phyloP scores from a whole-genome alignment of 768 basidiomycete genomes.

The Panaeolus papilionaceus region DNA sequence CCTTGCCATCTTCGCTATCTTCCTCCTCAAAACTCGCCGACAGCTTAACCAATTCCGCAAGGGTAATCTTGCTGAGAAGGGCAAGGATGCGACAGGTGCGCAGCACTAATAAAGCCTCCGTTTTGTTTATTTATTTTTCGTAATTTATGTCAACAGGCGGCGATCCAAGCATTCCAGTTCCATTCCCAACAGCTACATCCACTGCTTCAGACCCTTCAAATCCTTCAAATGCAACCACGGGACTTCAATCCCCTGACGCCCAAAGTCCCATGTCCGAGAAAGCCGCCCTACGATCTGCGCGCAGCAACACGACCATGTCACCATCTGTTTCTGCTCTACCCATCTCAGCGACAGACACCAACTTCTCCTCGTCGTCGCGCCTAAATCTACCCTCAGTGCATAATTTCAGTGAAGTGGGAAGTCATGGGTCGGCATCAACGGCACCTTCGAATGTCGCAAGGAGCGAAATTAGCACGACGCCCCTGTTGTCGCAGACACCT shows the following conservation, averaged over 20 bases:
- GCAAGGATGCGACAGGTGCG: neutral
- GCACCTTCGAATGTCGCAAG: neutral
- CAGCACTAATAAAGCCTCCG: neutral
- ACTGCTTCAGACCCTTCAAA: neutral
- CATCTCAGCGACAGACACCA: neutral
- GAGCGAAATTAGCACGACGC: neutral
- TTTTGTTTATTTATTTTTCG: neutral
- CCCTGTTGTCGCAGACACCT: neutral
- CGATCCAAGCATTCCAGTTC: neutral
- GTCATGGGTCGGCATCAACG: neutral
- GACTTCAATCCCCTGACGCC: neutral
- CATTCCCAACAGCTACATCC: neutral
- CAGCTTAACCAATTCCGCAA: neutral
- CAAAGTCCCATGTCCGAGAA: constrained; percentile 1
- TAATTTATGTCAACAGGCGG: neutral
- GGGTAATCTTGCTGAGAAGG: neutral
- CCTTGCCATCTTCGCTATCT: neutral
- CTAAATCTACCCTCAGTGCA: neutral
- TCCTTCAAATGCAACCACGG: neutral
- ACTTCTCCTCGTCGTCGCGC: neutral
- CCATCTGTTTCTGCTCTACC: neutral
- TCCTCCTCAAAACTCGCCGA: neutral
- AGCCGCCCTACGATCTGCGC: neutral
- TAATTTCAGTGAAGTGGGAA: neutral
- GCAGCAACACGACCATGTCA: neutral